Base-by-base conservation (phyloP, 768 basidiomycete genomes). In the Pulveroboletus frians region DNA sequence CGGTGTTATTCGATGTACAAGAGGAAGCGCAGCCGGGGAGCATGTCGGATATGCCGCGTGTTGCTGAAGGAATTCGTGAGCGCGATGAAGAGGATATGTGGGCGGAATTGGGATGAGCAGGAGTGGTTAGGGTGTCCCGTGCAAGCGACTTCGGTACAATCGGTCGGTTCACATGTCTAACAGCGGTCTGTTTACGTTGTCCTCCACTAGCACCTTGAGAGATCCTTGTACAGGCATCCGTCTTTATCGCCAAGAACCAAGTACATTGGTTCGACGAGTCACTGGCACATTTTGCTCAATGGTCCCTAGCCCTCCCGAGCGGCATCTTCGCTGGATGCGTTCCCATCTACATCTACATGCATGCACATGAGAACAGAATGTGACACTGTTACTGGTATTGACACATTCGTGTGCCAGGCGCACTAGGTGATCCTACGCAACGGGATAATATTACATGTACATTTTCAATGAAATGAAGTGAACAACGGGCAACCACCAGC, bases 1-100 rank as follows among this genome's bases (percentile, higher is more conserved):
- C 77, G 23, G 73, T 84, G 27, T 59, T 89, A 36, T 89, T 87
- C 64, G 88, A 89, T 55, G 77, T 75, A 4, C 70, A 68, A 34
- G 74, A 72, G 53, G 65, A 60, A 59, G 55, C 44, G 39, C 70
- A 32, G 43, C 63, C 36, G 4, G 15, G 46, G 54, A 60, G 43
- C 39, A 70, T 75, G 57, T 70, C 76, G 7, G 76, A 77, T 44
- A 84, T 84, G 82, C 84, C 85, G 4, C 76, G 71, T 30, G 81
- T 78, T 13, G 79, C 65, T 17, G 75, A 80, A 59, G 78, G 76
- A 8, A 60, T 67, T n/a, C 69, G 66, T 43, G 78, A 84, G 20
- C 71, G 83, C 38, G 85, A 88, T 55, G 65, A 69, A 5, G 79
- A 81, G 58, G 87, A 89, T 55, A 72, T 84, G 39, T 88, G 87